These are phyloP conservation scores for Fraxinus quadrangulata DNA, from an alignment of 257 asterid species.

Conservation along the genomic window DNA sequence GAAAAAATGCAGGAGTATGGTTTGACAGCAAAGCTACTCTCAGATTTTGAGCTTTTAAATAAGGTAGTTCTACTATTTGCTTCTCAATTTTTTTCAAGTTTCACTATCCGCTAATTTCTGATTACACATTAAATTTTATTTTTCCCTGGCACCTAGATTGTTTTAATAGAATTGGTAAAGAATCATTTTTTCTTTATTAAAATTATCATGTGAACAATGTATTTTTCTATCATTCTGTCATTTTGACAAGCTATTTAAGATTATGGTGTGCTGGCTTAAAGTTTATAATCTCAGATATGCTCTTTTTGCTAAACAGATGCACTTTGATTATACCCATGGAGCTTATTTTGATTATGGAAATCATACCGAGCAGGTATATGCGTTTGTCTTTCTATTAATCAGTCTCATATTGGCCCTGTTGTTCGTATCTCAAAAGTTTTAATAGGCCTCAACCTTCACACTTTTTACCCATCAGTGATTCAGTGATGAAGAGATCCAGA, in stretches of 20 bases:
- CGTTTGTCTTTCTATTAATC: slow-evolving; percentile 21
- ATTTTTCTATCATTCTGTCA: slow-evolving; percentile 15
- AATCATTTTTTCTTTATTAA: slow-evolving; percentile 16
- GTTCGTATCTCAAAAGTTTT: not conserved
- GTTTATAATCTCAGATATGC: slow-evolving; percentile 20
- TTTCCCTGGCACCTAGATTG: slow-evolving; percentile 10
- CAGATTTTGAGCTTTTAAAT: slow-evolving; percentile 90
- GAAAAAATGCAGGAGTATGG: slow-evolving; percentile 65
- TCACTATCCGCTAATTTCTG: not conserved
- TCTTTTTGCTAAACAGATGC: slow-evolving; percentile 59
- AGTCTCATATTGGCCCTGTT: slow-evolving; percentile 9
- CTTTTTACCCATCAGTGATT: not conserved
- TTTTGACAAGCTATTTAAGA: not conserved
- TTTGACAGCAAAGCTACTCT: slow-evolving; percentile 67
- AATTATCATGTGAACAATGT: slow-evolving; percentile 4
- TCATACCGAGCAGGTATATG: slow-evolving; percentile 84
- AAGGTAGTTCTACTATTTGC: slow-evolving; percentile 46
- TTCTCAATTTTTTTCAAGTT: not conserved
- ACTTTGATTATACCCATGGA: slow-evolving; percentile 66
- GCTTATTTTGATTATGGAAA: slow-evolving; percentile 94
- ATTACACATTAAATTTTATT: not conserved
- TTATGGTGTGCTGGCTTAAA: not conserved
- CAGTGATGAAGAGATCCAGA: slow-evolving; percentile 4
- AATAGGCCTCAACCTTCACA: not conserved
- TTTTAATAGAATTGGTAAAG: slow-evolving; percentile 3